Evolutionary conservation across 306 rosid genomes (phyloP), one percentile per base, ranked within the genome.

Genomic region (Lotus japonicus): DNA sequence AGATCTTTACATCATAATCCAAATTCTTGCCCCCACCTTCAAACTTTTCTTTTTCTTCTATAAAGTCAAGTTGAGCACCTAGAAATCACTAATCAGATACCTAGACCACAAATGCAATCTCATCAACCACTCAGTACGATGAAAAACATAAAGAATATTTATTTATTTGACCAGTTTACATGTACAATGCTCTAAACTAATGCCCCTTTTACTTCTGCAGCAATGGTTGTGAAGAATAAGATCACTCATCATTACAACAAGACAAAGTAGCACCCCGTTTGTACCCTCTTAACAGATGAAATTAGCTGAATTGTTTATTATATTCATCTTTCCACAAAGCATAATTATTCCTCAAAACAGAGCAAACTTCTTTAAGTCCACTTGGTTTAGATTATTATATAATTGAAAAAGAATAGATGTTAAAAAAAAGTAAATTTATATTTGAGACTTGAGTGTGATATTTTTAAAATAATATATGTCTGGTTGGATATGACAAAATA

Each of bases 221-320:
- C 41, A 75, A 4, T 39, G n/a, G 15, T 35, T 45, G 16, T 7
- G 53, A 49, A 36, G 28, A 55, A 11, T 65, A 13, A 14, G 46
- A 36, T 38, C 16, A 58, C 68, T 23, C 68, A 58, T 75, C 63
- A 66, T 66, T 49, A 21, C 63, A 48, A 15, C 15, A 15, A 11
- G 48, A 75, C 36, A 66, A 58, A 31, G 8, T 33, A 44, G 50
- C 53, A 61, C 54, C 8, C 21, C 13, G 4, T 0, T 62, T 62
- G 11, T 17, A 11, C 56, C 9, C 17, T 17, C 2, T 18, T 51
- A 9, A 8, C 55, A 0, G 9, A 41, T 26, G 35, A n/a, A 21
- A n/a, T n/a, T n/a, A 2, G 31, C 26, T 62, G 19, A 31, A 9
- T 53, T 16, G 5, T 11, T 23, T 9, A 26, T 11, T 11, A 6